Percentiles rank a stretch among this genome's conserved stretches.
phyloP scores from a whole-genome alignment of 768 basidiomycete species.

The Zangia roseola region DNA sequence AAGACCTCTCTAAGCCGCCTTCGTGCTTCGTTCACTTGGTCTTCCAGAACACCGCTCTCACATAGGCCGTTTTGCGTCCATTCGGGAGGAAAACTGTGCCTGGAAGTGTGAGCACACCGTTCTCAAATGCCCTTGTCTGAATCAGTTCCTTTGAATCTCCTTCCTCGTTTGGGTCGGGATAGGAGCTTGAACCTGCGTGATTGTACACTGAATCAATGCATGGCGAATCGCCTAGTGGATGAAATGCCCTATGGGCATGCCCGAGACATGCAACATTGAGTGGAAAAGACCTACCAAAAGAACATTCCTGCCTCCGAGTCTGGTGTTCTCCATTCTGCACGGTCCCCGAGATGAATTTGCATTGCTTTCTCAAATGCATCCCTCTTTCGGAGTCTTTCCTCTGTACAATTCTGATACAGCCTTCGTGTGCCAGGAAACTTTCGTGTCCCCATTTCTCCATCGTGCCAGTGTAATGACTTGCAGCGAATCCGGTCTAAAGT shows the following conservation, averaged over 20 bases:
- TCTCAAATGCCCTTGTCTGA: constrained; percentile 68
- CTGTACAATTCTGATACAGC: constrained; percentile 71
- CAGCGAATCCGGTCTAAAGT: constrained; percentile 58
- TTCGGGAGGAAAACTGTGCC: constrained; percentile 81
- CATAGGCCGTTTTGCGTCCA: constrained; percentile 65
- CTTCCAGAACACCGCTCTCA: constrained; percentile 81
- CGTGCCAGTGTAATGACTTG: constrained; percentile 56
- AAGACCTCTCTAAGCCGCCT: constrained; percentile 51
- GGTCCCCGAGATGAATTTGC: constrained; percentile 69
- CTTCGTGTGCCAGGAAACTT: constrained; percentile 63
- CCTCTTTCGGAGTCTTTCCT: constrained; percentile 61
- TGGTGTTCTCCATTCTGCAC: constrained; percentile 73
- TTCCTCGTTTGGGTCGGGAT: constrained; percentile 33
- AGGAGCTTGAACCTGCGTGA: constrained; percentile 66
- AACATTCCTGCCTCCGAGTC: constrained; percentile 88
- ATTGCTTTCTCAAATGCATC: constrained; percentile 78
- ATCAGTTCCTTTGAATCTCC: constrained; percentile 76
- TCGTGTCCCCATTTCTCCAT: constrained; percentile 73
- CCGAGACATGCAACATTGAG: constrained; percentile 3
- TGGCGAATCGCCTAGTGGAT: not conserved
- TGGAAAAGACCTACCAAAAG: constrained; percentile 58
- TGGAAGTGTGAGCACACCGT: constrained; percentile 85
- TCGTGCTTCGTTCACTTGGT: constrained; percentile 74
- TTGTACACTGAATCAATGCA: constrained; percentile 17
- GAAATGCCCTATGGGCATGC: constrained; percentile 3